These are phyloP conservation scores for Tolypocladium pustulatum DNA, from an alignment of 2,329 filamentous ascomycete species.

Conservation along the genomic window DNA sequence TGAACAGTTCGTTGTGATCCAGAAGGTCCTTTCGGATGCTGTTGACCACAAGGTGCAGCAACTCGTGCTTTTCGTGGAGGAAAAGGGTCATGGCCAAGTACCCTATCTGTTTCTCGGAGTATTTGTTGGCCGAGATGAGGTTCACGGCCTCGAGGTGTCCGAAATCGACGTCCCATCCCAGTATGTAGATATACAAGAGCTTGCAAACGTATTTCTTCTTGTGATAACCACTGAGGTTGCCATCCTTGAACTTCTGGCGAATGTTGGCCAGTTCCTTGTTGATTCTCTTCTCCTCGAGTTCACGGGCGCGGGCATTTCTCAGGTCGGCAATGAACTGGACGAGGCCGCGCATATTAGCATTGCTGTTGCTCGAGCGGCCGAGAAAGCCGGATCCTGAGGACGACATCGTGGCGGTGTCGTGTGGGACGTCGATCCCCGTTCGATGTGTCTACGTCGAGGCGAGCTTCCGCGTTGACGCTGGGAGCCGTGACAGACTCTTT, in stretches of 20 bases:
- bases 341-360: slow-evolving; percentile 66
- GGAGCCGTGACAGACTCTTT: neutral
- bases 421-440: neutral
- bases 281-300: slow-evolving; percentile 97
- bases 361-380: slow-evolving; percentile 54
- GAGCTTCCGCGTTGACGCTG: neutral
- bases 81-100: slow-evolving; percentile 97
- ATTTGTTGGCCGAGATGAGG: slow-evolving; percentile 90
- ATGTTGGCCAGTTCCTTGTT: slow-evolving; percentile 99
- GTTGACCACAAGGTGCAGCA: slow-evolving; percentile 93
- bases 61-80: slow-evolving; percentile 91
- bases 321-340: slow-evolving; percentile 98
- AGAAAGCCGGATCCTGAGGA: slow-evolving; percentile 50
- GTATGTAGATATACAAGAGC: slow-evolving; percentile 96
- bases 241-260: slow-evolving; percentile 94
- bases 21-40: slow-evolving; percentile 94
- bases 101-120: slow-evolving; percentile 98
- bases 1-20: slow-evolving; percentile 94
- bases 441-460: neutral
- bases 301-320: slow-evolving; percentile 85
- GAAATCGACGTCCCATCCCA: slow-evolving; percentile 98
- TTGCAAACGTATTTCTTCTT: slow-evolving; percentile 99
- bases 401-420: slow-evolving; percentile 33
- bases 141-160: slow-evolving; percentile 97
- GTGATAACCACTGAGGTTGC: slow-evolving; percentile 88